Percentiles rank a stretch among this genome's conserved stretches.
Conservation (phyloP, 768 basidiomycete species). For the Tylopilus cervinicoccineus region DNA sequence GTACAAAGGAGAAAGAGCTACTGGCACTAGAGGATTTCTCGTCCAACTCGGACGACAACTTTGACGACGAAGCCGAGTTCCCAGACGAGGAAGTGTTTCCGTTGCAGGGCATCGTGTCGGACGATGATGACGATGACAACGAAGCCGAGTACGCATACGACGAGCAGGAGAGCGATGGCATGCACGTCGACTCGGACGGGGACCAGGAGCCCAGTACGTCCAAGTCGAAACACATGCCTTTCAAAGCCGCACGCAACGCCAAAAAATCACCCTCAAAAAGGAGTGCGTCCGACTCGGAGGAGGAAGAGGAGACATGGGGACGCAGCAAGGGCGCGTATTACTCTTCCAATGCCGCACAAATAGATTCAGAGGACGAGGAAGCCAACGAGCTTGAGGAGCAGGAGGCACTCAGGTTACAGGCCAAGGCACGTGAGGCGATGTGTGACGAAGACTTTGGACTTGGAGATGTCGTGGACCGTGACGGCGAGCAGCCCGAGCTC, state of each 20-base stretch:
- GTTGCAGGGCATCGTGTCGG: constrained; percentile 51
- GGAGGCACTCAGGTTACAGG: constrained; percentile 78
- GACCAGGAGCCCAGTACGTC: constrained; percentile 1
- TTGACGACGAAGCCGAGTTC: constrained; percentile 42
- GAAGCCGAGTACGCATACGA: constrained; percentile 35
- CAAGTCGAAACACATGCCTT: constrained; percentile 12
- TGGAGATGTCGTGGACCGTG: constrained; percentile 48
- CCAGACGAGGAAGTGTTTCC: constrained; percentile 68
- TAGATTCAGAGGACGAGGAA: constrained; percentile 88
- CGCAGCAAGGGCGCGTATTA: constrained; percentile 78
- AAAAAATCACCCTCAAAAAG: constrained; percentile 10
- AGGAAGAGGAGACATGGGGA: constrained; percentile 74
- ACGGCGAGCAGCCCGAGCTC: constrained; percentile 23
- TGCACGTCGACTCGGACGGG: constrained; percentile 17
- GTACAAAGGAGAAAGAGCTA: constrained; percentile 69
- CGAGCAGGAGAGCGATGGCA: constrained; percentile 18
- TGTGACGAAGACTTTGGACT: constrained; percentile 83
- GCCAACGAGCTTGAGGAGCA: constrained; percentile 84
- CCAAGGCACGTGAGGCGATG: constrained; percentile 67
- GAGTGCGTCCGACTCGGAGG: constrained; percentile 21
- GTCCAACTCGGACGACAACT: constrained; percentile 3
- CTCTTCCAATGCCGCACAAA: constrained; percentile 73
- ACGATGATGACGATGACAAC: constrained; percentile 31
- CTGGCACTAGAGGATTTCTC: constrained; percentile 65
- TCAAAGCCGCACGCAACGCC: constrained; percentile 9